Base-by-base conservation (phyloP, 2,329 filamentous ascomycete species). In the Achaetomium macrosporum region DNA sequence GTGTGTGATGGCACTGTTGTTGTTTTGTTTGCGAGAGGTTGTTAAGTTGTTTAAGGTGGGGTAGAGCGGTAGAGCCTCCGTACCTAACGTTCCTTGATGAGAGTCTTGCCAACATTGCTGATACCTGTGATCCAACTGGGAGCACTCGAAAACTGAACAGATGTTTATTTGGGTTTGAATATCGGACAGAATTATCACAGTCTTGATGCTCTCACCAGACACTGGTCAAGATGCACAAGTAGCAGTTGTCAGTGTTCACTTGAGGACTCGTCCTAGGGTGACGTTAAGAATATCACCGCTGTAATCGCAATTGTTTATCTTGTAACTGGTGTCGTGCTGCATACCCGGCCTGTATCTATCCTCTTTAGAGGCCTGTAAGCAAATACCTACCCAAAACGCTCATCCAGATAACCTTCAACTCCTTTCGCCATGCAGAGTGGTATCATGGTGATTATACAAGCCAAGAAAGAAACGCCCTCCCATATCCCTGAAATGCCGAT, bases 371-470 rank as follows among this genome's bases (percentile, higher is more conserved):
- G 25, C 25, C 25, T 25, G 4, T 4, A 25, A 25, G 7, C 25
- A 25, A 7, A 25, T 4, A 25, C 4, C 4, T 25, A 12, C 2
- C 36, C 37, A 51, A 47, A 37, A 16, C 6, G 29, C 39, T 12
- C 16, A 35, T 31, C 50, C 40, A 13, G 39, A 5, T 2, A 16
- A 49, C 25, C 20, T 2, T 16, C 16, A 50, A 50, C 47, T 19
- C 47, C 47, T 30, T 20, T 33, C 35, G 40, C 45, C 33, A 44
- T 53, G 50, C 50, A 43, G 9, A 53, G 44, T 53, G 50, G 50
- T 53, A 53, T 53, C 50, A 48, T 35, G 25, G 25, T 25, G 40
- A 25, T 48, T 40, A 48, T 39, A 53, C 50, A 48, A 44, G 12
- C 35, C 36, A 3, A 37, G 13, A 36, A 49, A 10, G 8, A 39